Evolutionary conservation across 139 green algal species (phyloP), one percentile per base, ranked within the genome.

Genomic region (Mesotaenium endlicherianum): DNA sequence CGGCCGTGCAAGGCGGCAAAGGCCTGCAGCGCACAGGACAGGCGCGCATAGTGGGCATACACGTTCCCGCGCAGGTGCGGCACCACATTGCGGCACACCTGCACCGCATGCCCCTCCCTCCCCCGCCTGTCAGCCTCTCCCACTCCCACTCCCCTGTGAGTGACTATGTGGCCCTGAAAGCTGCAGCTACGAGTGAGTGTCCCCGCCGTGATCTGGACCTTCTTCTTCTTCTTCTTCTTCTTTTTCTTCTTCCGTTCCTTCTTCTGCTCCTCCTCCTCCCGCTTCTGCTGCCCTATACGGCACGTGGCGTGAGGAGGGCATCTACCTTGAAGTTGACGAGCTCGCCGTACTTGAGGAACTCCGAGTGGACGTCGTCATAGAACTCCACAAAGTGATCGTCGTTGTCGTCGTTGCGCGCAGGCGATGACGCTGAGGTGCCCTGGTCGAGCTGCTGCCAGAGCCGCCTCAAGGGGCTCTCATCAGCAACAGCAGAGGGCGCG

Each of bases 271-370:
- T 74, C 64, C 14, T 26, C 17, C 14, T 74, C 11, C 36, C 36
- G 14, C 14, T 41, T 74, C 64, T 74, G 64, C 64, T 41, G 64
- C 11, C 14, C 31, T 41, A 17, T 16, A 8, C 36, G 64, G 36
- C 64, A 42, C 64, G 11, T n/a, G n/a, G n/a, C n/a, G n/a, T n/a
- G n/a, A 31, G 70, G 38, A 77, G 39, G 1, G 70, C 26, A 59
- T 55, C 38, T 31, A 85, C 78, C 78, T 85, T 85, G 68, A 85
- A 85, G 70, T 85, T 85, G 44, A 36, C 17, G 45, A 86, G 0
- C 31, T 85, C 72, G 26, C 80, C 70, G 78, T 59, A 74, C 71
- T 38, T 55, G 14, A 76, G 31, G 30, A 86, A 86, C 72, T 86
- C 80, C 30, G 80, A 53, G 20, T 85, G 70, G 17, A 86, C 75